These are phyloP conservation scores for Amanita thiersii DNA, from an alignment of 768 basidiomycete genomes.

Conservation along the genomic window DNA sequence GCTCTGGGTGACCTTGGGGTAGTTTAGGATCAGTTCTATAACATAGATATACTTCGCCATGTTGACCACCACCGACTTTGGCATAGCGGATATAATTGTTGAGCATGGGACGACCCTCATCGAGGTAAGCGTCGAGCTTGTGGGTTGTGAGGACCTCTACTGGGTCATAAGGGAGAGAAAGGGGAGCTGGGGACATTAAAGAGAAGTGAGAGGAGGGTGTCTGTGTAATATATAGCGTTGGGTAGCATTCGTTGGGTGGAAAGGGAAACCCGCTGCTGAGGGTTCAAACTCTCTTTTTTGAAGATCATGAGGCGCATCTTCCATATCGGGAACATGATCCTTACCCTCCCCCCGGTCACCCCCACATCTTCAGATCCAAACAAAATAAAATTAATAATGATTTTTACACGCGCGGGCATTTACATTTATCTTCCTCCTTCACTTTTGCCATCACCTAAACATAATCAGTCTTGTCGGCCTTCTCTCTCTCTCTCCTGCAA, in stretches of 20 bases:
- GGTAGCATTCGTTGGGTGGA: slow-evolving; percentile 8
- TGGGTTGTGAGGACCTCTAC: slow-evolving; percentile 44
- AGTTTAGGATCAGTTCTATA: slow-evolving; percentile 34
- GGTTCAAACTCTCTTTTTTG: slow-evolving; percentile 18
- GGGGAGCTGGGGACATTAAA: slow-evolving; percentile 12
- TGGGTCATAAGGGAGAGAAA: slow-evolving; percentile 26
- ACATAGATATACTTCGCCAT: slow-evolving; percentile 83
- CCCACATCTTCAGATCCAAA: slow-evolving; percentile 8
- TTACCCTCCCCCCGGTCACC: slow-evolving; percentile 19
- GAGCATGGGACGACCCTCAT: slow-evolving; percentile 41
- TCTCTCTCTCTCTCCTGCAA: background rate
- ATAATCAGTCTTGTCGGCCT: background rate
- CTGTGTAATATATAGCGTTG: too few relatives aligned
- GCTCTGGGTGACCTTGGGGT: slow-evolving; percentile 29
- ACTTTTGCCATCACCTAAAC: slow-evolving; percentile 39
- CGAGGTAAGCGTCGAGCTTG: slow-evolving; percentile 30
- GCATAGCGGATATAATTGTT: slow-evolving; percentile 82
- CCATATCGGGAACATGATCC: slow-evolving; percentile 18
- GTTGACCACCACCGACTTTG: slow-evolving; percentile 81
- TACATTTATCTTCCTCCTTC: slow-evolving; percentile 39
- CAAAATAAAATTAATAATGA: slow-evolving; percentile 5
- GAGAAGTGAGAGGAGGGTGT: slow-evolving; percentile 12
- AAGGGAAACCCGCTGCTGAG: background rate
- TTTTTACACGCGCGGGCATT: slow-evolving; percentile 20
- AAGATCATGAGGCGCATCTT: slow-evolving; percentile 24